These are phyloP conservation scores for Cryptococcus sp. DNA, from an alignment of 1,284 basidiomycete species.

Conservation along the genomic window DNA sequence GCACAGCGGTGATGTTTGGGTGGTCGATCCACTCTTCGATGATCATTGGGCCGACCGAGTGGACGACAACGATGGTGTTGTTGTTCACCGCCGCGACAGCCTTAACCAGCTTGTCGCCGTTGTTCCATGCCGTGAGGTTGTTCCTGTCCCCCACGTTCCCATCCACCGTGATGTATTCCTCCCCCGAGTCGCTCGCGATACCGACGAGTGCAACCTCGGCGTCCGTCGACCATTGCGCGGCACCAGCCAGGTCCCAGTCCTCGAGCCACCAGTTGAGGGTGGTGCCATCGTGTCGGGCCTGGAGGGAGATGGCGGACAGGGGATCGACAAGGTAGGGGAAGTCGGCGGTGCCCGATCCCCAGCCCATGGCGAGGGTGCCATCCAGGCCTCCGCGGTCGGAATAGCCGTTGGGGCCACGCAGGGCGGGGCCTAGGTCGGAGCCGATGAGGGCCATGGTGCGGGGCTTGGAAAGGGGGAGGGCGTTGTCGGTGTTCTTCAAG, in stretches of 20 bases:
- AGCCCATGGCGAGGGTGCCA: slow-evolving; percentile 72
- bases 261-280: slow-evolving; percentile 55
- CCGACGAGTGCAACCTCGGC: slow-evolving; percentile 64
- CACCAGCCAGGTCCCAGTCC: slow-evolving; percentile 61
- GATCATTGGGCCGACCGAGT: slow-evolving; percentile 16
- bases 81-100: slow-evolving; percentile 17
- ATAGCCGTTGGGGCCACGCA: slow-evolving; percentile 69
- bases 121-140: slow-evolving; percentile 17
- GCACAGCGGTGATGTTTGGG: slow-evolving; percentile 58
- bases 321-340: slow-evolving; percentile 56
- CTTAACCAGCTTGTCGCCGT: slow-evolving; percentile 18
- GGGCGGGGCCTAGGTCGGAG: slow-evolving; percentile 65
- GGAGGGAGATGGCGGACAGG: slow-evolving; percentile 65
- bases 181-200: slow-evolving; percentile 69
- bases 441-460: slow-evolving; percentile 60
- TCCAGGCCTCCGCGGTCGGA: slow-evolving; percentile 56
- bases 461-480: slow-evolving; percentile 57
- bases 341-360: slow-evolving; percentile 64
- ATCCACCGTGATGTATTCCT: slow-evolving; percentile 61
- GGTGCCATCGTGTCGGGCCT: slow-evolving; percentile 58
- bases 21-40: slow-evolving; percentile 48
- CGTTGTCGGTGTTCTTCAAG: slow-evolving; percentile 15
- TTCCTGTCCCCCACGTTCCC: slow-evolving; percentile 41
- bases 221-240: slow-evolving; percentile 55
- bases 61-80: slow-evolving; percentile 19